A percentile compares a stretch with the other conserved stretches of the same genome.
phyloP scores from a whole-genome alignment of 805 yeast species.

The Candida tammaniensis region DNA sequence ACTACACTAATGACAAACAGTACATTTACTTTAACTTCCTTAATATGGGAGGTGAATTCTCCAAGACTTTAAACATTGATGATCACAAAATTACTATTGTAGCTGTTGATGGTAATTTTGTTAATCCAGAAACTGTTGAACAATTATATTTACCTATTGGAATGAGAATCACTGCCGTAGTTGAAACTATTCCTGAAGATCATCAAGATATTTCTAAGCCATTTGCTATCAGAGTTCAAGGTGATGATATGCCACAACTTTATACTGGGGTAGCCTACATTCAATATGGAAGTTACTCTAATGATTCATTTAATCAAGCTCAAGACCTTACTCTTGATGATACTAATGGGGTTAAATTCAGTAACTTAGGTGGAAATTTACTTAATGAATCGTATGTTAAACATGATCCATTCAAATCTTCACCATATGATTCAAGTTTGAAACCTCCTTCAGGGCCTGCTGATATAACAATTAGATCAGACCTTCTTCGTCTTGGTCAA shows the following conservation, averaged over 20 bases:
- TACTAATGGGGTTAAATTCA: constrained; percentile 18
- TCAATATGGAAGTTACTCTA: constrained; percentile 17
- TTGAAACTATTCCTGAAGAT: constrained; percentile 18
- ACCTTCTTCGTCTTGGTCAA: constrained; percentile 27
- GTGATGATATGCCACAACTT: constrained; percentile 25
- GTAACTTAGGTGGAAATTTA: constrained; percentile 21
- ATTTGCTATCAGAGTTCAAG: constrained; percentile 26
- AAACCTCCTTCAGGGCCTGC: constrained; percentile 15
- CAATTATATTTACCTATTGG: constrained; percentile 32
- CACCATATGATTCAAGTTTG: constrained; percentile 12
- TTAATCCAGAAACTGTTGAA: constrained; percentile 21
- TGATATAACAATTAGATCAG: constrained; percentile 25
- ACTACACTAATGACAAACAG: constrained; percentile 17
- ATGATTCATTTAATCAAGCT: constrained; percentile 1
- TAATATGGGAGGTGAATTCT: constrained; percentile 33
- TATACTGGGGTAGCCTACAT: constrained; percentile 25
- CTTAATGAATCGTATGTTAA: constrained; percentile 11
- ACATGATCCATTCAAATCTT: constrained; percentile 19
- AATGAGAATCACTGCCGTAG: constrained; percentile 23
- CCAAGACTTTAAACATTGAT: constrained; percentile 31
- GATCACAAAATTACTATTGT: constrained; percentile 27
- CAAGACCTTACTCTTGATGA: constrained; percentile 1
- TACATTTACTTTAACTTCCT: constrained; percentile 28
- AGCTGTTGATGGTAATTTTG: constrained; percentile 31
- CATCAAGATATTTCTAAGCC: constrained; percentile 18